These are phyloP conservation scores for Boletus insuetus DNA, from an alignment of 768 basidiomycete genomes.

Conservation along the genomic window DNA sequence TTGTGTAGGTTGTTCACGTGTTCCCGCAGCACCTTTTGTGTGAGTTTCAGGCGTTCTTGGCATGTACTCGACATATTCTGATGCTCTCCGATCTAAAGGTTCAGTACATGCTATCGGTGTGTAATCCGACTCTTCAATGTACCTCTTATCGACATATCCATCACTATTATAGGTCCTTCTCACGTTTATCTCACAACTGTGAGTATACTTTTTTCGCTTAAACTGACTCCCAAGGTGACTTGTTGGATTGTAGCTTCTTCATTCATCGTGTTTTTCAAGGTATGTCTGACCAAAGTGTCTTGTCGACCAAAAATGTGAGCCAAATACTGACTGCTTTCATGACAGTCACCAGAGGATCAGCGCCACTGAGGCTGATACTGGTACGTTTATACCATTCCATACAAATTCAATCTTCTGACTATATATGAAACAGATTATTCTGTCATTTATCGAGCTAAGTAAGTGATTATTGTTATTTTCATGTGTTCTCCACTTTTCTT, in stretches of 20 bases:
- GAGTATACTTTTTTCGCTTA: not conserved
- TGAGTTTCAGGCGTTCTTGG: conserved; percentile 14
- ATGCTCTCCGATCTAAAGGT: conserved; percentile 12
- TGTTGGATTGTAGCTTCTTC: conserved; percentile 21
- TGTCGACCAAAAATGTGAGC: not conserved
- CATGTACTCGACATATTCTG: not conserved
- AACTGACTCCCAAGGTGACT: not conserved
- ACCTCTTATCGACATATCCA: not conserved
- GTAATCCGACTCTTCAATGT: not conserved
- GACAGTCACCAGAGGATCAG: conserved; percentile 23
- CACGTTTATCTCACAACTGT: conserved; percentile 28
- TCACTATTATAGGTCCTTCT: conserved; percentile 21
- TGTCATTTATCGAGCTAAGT: conserved; percentile 25
- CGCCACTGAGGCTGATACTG: conserved; percentile 7
- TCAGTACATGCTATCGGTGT: conserved; percentile 27
- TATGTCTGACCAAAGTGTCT: not conserved
- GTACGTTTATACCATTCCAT: conserved; percentile 12
- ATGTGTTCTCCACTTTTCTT: not conserved
- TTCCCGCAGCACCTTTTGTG: conserved; percentile 27
- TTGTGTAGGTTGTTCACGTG: not conserved
- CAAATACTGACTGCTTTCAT: not conserved
- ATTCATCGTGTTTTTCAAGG: conserved; percentile 24
- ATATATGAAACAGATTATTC: conserved; percentile 7
- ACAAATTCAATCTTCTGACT: not conserved
- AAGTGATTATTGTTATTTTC: conserved; percentile 3